phyloP scores from a whole-genome alignment of 305 asterid species.

The Solanum chacoense region DNA sequence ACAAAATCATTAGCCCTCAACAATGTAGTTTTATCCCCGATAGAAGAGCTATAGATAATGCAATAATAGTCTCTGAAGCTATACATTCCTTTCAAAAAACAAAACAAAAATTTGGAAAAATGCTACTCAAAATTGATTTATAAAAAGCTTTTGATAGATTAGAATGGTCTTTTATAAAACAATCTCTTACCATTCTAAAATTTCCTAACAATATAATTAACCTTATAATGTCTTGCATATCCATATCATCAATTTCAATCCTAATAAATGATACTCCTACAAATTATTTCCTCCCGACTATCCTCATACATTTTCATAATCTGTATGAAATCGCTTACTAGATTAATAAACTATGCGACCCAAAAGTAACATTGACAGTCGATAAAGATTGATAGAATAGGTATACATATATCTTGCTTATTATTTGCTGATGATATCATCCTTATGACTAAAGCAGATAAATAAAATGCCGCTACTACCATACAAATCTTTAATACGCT shows the following conservation, averaged over 20 bases:
- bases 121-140: neutral
- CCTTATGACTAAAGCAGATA: neutral
- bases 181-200: neutral
- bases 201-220: neutral
- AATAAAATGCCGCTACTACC: neutral
- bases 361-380: neutral
- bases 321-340: neutral
- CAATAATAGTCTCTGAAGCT: too few relatives aligned
- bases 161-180: neutral
- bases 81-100: neutral
- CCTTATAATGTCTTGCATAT: neutral
- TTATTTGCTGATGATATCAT: neutral
- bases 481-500: neutral
- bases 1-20: neutral
- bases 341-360: neutral
- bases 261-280: neutral
- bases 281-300: neutral
- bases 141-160: neutral
- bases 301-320: neutral
- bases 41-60: neutral
- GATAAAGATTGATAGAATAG: neutral
- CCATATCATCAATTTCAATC: neutral
- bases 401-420: neutral
- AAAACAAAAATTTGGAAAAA: too few relatives aligned
- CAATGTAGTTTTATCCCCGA: neutral